Evolutionary conservation across 192 early-diverging fungal species (phyloP).

Genomic region (Lobosporangium transversale): DNA sequence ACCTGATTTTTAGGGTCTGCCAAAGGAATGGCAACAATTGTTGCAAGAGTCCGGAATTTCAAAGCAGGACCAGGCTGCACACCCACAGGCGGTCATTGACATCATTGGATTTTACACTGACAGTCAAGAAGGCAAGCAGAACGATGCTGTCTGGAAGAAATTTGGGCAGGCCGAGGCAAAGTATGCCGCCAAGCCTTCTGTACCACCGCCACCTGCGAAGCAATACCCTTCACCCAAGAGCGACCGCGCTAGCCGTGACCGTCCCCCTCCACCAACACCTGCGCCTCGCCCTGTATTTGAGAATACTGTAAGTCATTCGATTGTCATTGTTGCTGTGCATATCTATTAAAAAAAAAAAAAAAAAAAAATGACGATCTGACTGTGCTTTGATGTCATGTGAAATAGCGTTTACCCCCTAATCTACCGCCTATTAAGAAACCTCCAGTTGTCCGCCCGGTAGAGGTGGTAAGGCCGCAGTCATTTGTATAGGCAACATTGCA

Average conservation of each 20-base stretch:
- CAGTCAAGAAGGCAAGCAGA: conserved; percentile 50
- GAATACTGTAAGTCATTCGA: conserved; percentile 23
- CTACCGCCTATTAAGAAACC: conserved; percentile 41
- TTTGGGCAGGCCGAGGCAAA: conserved; percentile 41
- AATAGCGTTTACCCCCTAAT: conserved; percentile 38
- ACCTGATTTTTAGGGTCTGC: conserved; percentile 77
- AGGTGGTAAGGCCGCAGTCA: conserved; percentile 18
- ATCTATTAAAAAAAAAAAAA: too few species aligned
- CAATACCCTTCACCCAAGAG: conserved; percentile 8
- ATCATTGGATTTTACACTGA: conserved; percentile 89
- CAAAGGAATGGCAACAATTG: conserved; percentile 93
- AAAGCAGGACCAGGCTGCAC: conserved; percentile 92
- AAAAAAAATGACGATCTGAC: too few species aligned
- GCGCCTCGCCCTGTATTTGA: conserved; percentile 47
- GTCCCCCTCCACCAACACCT: conserved; percentile 23
- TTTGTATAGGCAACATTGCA: too few species aligned
- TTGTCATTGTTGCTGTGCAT: neutral
- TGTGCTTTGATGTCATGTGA: too few species aligned
- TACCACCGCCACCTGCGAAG: conserved; percentile 6
- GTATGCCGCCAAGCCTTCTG: conserved; percentile 14
- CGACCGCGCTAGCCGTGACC: conserved; percentile 26
- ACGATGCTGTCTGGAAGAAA: conserved; percentile 62
- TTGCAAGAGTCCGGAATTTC: conserved; percentile 95
- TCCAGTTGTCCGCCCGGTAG: conserved; percentile 7
- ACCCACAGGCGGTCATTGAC: conserved; percentile 93